Evolutionary conservation across 2,329 filamentous ascomycete species (phyloP).

Genomic region (Talaromyces sp.): DNA sequence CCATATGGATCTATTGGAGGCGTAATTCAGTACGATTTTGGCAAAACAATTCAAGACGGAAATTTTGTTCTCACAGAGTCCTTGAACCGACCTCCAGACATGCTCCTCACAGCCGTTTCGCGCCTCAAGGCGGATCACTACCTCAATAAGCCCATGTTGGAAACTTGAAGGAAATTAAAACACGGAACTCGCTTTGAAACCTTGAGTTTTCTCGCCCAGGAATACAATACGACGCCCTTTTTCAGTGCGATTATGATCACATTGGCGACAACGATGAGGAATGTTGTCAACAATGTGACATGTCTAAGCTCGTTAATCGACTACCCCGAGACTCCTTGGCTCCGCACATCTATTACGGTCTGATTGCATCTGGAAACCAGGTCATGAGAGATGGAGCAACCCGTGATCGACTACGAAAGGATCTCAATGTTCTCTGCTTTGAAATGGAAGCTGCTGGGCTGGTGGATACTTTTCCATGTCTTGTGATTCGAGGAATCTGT

Average conservation of each 20-base stretch:
- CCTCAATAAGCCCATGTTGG: neutral
- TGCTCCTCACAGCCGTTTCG: slow-evolving; percentile 13
- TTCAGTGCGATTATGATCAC: neutral
- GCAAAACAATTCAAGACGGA: neutral
- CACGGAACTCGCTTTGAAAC: neutral
- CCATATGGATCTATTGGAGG: neutral
- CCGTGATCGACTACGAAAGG: slow-evolving; percentile 12
- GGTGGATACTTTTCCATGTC: slow-evolving; percentile 25
- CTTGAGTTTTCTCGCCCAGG: neutral
- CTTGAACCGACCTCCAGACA: slow-evolving; percentile 5
- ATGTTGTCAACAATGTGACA: slow-evolving; percentile 1
- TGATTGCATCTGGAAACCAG: slow-evolving; percentile 8
- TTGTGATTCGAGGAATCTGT: slow-evolving; percentile 30
- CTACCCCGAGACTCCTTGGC: neutral
- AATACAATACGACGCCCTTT: neutral
- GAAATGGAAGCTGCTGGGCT: neutral
- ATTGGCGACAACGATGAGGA: neutral
- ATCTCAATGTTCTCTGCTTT: slow-evolving; percentile 7
- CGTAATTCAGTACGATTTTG: slow-evolving; percentile 3
- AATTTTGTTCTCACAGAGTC: neutral
- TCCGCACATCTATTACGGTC: slow-evolving; percentile 9
- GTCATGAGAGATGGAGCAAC: slow-evolving; percentile 9
- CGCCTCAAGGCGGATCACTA: slow-evolving; percentile 1
- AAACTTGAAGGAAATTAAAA: neutral
- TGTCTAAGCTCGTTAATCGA: neutral